Evolutionary conservation across 2,329 filamentous ascomycete species (phyloP), one percentile per base, ranked within the genome.

Genomic region (Gaeumannomyces sp.): DNA sequence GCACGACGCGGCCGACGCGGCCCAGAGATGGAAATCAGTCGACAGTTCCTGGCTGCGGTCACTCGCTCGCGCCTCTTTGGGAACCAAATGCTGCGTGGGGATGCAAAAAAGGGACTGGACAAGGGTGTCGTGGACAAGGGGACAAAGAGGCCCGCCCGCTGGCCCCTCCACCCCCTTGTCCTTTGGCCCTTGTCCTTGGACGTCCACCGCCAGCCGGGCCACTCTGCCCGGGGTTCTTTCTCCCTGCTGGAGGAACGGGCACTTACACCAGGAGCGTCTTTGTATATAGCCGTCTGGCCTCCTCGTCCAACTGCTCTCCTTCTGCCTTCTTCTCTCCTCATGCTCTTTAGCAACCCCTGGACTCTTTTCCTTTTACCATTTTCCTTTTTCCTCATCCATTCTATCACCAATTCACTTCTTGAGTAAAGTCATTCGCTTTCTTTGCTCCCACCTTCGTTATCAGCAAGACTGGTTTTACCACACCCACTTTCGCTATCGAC

Each of bases 341-440:
- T 65, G 60, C 63, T 53, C 45, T 68, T 70, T 64, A 65, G 70
- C 67, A 67, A 25, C 10, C 22, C 64, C 62, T 70, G 67, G 64
- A 64, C 64, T 70, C 66, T 68, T 70, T 67, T 71, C 70, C 67
- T 69, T 38, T 70, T 66, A 65, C 72, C 71, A 73, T 67, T 72
- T 72, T 71, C 70, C 72, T 73, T 72, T 68, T 67, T 66, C 31
- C 22, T 31, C 59, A 31, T 60, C 59, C 59, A 31, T 31, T 35
- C 27, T 31, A 25, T 22, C 14, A 31, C 27, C 5, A n/a, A 22
- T 60, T 60, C 59, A 13, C 31, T 60, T 60, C 59, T 60, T 35
- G 74, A 76, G 75, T 76, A 82, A 80, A 80, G 79, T 79, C 82
- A 83, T 80, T 85, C 82, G 80, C 78, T 85, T 77, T 68, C 64